These are phyloP conservation scores for Dendrocalamus sinicus DNA, from an alignment of 176 grass and related monocot genomes.

Conservation along the genomic window DNA sequence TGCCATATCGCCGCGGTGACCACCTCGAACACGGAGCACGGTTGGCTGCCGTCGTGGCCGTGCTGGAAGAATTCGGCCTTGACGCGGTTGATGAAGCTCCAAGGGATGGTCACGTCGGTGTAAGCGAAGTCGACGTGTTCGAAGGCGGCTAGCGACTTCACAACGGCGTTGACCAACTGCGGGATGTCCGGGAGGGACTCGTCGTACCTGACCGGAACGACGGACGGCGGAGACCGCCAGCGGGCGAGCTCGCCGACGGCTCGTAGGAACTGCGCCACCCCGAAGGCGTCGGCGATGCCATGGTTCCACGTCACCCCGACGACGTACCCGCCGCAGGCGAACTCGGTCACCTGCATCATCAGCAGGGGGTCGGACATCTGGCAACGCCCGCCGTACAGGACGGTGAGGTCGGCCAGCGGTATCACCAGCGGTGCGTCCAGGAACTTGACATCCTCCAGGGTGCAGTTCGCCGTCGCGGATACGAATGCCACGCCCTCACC, in stretches of 20 bases:
- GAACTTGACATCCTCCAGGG: constrained; percentile 21
- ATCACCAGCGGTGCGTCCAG: constrained; percentile 30
- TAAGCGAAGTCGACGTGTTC: not conserved
- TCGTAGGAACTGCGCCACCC: constrained; percentile 41
- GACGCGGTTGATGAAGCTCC: constrained; percentile 25
- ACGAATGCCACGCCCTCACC: constrained; percentile 34
- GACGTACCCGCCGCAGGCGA: constrained; percentile 44
- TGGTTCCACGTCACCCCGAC: constrained; percentile 37
- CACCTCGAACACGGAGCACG: constrained; percentile 43
- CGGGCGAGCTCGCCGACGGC: constrained; percentile 40
- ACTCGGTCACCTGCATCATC: constrained; percentile 45
- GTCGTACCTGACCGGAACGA: constrained; percentile 23
- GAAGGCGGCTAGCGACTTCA: not conserved
- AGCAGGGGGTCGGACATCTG: not conserved
- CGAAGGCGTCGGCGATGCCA: constrained; percentile 18
- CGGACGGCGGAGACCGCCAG: not conserved
- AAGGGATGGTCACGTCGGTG: constrained; percentile 21
- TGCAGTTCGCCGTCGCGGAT: constrained; percentile 25
- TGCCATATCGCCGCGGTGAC: constrained; percentile 35
- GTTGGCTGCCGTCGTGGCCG: not conserved
- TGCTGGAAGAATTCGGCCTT: constrained; percentile 13
- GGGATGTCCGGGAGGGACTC: constrained; percentile 29
- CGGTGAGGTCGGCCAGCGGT: not conserved
- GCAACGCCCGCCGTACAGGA: not conserved
- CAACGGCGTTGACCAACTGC: not conserved